Evolutionary conservation across 352 stramenopile species (phyloP), one percentile per base, ranked within the genome.

Genomic region (Hyaloperonospora arabidopsidis): DNA sequence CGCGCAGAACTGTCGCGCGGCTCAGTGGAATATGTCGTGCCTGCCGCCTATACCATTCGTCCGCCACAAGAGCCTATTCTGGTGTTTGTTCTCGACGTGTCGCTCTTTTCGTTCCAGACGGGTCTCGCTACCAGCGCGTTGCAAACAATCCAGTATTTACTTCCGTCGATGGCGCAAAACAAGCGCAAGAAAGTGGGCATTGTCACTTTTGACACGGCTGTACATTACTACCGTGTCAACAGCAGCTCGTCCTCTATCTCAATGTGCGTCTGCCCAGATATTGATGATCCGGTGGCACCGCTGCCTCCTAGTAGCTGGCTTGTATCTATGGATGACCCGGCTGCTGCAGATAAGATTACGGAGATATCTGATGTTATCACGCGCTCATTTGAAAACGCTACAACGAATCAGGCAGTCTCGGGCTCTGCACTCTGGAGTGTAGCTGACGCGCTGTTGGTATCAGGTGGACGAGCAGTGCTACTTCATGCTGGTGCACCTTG

Each of bases 161-260:
- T 95, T 7, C 71, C 77, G 12, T 81, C 76, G 32, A 70, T 90
- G 32, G 76, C 76, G 19, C 74, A 88, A 65, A 90, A 86, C 61
- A 87, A 78, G 48, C 74, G 82, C 59, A 89, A 90, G 63, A 93
- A 93, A 52, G 70, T 95, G 44, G 86, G 85, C n/a, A 90, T 96
- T 44, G 67, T 95, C 12, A 92, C 82, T 1, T 96, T 93, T 41
- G 85, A 90, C 63, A 75, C 77, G 14, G 67, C 72, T 2, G 79
- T 94, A 25, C 84, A 93, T 49, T 95, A 92, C 65, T 93, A 93
- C 55, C 80, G 81, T 46, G 87, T 91, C 77, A 72, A 93, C 59
- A 59, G 57, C 21, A 63, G 54, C 5, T 71, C 67, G 12, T 67
- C 66, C 43, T 71, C 64, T 17, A 91, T 93, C 51, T 87, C 81